Conservation (phyloP, 148 eudicot species). For the Rhododendron simsii region DNA sequence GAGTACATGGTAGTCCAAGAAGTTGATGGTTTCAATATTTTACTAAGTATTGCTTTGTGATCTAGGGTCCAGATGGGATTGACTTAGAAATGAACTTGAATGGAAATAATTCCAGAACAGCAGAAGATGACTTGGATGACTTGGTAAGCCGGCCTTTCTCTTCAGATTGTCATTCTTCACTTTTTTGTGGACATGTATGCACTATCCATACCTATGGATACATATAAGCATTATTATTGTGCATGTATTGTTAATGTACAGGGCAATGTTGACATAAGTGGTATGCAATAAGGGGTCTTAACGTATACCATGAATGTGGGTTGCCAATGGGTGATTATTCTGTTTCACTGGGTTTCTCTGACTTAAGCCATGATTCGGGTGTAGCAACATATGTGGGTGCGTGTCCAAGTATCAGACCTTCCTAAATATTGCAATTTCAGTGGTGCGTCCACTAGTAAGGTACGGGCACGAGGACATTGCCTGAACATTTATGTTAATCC, state of each 20-base stretch:
- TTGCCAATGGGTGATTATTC: neutral
- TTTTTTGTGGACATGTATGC: neutral
- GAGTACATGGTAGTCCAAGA: neutral
- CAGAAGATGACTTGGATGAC: conserved; percentile 67
- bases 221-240: neutral
- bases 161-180: neutral
- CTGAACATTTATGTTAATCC: no score
- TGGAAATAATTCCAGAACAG: conserved; percentile 44
- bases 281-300: neutral
- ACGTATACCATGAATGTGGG: neutral
- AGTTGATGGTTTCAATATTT: neutral
- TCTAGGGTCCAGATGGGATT: conserved; percentile 82
- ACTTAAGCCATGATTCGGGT: neutral
- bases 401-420: neutral
- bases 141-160: conserved; percentile 40
- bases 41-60: conserved; percentile 7
- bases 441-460: neutral
- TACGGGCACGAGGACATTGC: neutral
- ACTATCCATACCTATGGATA: neutral
- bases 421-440: neutral
- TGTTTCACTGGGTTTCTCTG: neutral
- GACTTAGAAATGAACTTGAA: conserved; percentile 87
- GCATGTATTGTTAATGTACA: neutral
- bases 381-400: neutral
- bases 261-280: neutral